phyloP scores from a whole-genome alignment of 2,329 filamentous ascomycete species.

The Aureobasidium sp. region DNA sequence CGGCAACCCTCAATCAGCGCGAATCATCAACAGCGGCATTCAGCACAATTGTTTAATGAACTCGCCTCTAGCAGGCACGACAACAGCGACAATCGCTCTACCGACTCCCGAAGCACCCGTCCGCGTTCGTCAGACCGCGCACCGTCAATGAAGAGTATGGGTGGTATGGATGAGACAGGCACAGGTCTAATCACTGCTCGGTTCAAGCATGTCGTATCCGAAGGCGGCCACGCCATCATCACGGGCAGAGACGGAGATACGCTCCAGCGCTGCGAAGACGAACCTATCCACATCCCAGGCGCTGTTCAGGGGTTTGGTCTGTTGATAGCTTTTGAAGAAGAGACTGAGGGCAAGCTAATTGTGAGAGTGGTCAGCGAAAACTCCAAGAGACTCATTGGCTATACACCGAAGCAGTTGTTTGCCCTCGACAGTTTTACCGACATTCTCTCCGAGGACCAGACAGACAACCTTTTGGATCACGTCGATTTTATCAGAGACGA shows the following conservation, averaged over 20 bases:
- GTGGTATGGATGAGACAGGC: constrained; percentile 33
- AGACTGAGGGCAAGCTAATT: constrained; percentile 52
- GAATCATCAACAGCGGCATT: constrained; percentile 3
- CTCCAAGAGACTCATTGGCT: constrained; percentile 63
- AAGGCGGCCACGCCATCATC: constrained; percentile 72
- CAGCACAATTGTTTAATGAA: constrained; percentile 30
- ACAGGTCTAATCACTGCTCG: constrained; percentile 54
- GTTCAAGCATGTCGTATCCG: constrained; percentile 68
- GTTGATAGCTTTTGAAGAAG: constrained; percentile 62
- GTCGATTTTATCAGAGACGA: constrained; percentile 83
- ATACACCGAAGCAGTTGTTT: constrained; percentile 68
- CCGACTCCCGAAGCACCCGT: constrained; percentile 19
- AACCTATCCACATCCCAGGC: constrained; percentile 81
- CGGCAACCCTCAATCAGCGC: neutral
- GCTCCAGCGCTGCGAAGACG: constrained; percentile 77
- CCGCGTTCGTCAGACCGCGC: constrained; percentile 19
- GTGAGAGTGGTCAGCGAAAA: constrained; percentile 78
- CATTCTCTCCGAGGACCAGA: constrained; percentile 73
- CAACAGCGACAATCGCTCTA: constrained; percentile 12
- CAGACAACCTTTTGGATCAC: constrained; percentile 75
- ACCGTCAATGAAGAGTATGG: constrained; percentile 27
- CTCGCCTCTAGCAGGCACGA: constrained; percentile 23
- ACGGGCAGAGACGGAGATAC: constrained; percentile 65
- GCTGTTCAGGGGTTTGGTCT: constrained; percentile 73
- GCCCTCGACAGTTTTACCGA: constrained; percentile 67